Base-by-base conservation (phyloP, 2,329 filamentous ascomycete species). In the Dothideomycetes sp. region DNA sequence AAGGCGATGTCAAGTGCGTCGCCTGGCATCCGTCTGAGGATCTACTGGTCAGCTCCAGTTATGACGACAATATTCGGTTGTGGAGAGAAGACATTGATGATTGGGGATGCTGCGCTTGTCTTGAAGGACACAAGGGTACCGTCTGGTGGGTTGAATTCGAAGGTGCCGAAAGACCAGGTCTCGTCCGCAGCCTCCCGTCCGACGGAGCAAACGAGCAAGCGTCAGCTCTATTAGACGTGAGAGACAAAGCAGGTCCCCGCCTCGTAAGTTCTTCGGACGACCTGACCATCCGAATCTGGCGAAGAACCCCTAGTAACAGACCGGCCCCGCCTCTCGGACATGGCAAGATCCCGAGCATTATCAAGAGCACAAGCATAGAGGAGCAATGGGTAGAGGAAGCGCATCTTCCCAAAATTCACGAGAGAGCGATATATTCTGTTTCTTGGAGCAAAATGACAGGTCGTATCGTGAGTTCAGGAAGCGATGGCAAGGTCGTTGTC, bases 61-160 rank as follows among this genome's bases (percentile, higher is more conserved):
- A 98, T 59, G 91, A 98, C 55, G 83, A 96, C 57, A 91, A 83
- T 4, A 81, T 94, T 22, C 68, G 89, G 43, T 64, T 96, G 43
- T 96, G 89, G 79, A 75, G 83, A 34, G 88, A 94, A 64, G 89
- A 95, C 60, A 72, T 76, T 27, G 89, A 95, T 54, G 89, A 96
- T 58, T 98, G 91, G 91, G 82, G 82, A 9, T 94, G 89, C 55
- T 83, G 94, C 19, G 75, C 82, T 8, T 75, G 87, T 34, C 67
- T 96, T 18, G 76, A 81, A 49, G 87, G 84, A 1, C 89, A 96
- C 56, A 66, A 64, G 19, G 84, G 81, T 2, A 98, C 91, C 2
- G 88, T 96, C 9, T 98, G 91, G 91, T 83, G 78, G 48, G 58
- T 95, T 11, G 79, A 88, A 40, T 80, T 77, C 59, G 76, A 80